Percentiles rank a stretch among this genome's conserved stretches.
phyloP scores from a whole-genome alignment of 805 yeast genomes.

The Kluyveromyces dobzhanskii region DNA sequence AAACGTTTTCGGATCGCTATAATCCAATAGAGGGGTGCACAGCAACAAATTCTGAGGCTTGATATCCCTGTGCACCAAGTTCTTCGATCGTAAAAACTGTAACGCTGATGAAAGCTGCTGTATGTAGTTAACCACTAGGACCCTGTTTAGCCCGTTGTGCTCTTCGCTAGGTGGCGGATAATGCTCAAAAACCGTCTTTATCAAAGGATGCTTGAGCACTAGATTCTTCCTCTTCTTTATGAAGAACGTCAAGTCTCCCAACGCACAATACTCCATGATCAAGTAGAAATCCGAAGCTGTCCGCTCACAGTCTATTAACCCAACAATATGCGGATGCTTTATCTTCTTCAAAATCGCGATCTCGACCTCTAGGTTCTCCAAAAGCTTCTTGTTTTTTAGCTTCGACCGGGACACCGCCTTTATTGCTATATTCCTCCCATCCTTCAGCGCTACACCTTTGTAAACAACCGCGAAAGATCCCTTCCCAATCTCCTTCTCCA shows the following conservation, averaged over 20 bases:
- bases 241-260: slow-evolving; percentile 88
- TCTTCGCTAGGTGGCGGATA: slow-evolving; percentile 74
- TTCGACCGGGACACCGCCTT: slow-evolving; percentile 80
- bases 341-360: slow-evolving; percentile 80
- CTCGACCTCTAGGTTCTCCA: slow-evolving; percentile 89
- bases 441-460: slow-evolving; percentile 47
- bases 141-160: slow-evolving; percentile 71
- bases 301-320: slow-evolving; percentile 72
- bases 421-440: slow-evolving; percentile 52
- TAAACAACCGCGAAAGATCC: slow-evolving; percentile 96
- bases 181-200: slow-evolving; percentile 63
- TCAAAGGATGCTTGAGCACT: slow-evolving; percentile 65
- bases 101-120: slow-evolving; percentile 83
- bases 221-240: slow-evolving; percentile 70
- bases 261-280: slow-evolving; percentile 92
- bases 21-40: slow-evolving; percentile 63
- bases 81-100: slow-evolving; percentile 69
- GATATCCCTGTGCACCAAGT: slow-evolving; percentile 86
- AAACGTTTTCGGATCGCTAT: slow-evolving; percentile 46
- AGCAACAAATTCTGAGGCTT: slow-evolving; percentile 76
- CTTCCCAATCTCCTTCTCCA: slow-evolving; percentile 67
- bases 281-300: slow-evolving; percentile 74
- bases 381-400: slow-evolving; percentile 73
- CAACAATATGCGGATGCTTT: slow-evolving; percentile 90
- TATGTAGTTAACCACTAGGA: slow-evolving; percentile 72